Percentiles rank a stretch among this genome's conserved stretches.
Evolutionary conservation across 2,329 filamentous ascomycete species (phyloP).

Genomic region (Nemania sp.): DNA sequence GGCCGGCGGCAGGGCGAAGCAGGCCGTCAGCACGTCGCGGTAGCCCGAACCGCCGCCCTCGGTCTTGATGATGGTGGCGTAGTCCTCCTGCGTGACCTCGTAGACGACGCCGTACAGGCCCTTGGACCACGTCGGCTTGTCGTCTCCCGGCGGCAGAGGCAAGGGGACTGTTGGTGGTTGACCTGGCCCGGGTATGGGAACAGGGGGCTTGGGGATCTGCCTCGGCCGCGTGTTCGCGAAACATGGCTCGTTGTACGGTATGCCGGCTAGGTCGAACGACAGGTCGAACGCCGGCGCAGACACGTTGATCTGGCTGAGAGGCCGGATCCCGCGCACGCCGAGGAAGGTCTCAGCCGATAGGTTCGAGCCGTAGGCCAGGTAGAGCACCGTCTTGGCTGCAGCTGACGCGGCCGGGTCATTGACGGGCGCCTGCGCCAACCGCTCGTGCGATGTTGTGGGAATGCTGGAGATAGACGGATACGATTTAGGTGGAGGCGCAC

Average conservation of each 20-base stretch:
- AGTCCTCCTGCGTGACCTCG: slow-evolving; percentile 84
- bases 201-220: slow-evolving; percentile 51
- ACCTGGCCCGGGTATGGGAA: slow-evolving; percentile 18
- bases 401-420: slow-evolving; percentile 27
- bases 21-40: slow-evolving; percentile 78
- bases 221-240: slow-evolving; percentile 80
- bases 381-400: slow-evolving; percentile 61
- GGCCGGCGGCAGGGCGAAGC: slow-evolving; percentile 66
- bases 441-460: slow-evolving; percentile 43
- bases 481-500: slow-evolving; percentile 4
- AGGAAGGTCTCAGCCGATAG: slow-evolving; percentile 79
- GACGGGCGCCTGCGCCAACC: slow-evolving; percentile 42
- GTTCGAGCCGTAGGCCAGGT: slow-evolving; percentile 92
- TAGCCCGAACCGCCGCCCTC: slow-evolving; percentile 89
- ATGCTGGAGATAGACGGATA: slow-evolving; percentile 40
- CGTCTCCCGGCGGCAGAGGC: slow-evolving; percentile 44
- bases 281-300: slow-evolving; percentile 76
- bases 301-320: slow-evolving; percentile 80
- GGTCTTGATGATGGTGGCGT: slow-evolving; percentile 81
- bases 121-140: slow-evolving; percentile 65
- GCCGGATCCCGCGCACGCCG: slow-evolving; percentile 75
- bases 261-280: slow-evolving; percentile 81
- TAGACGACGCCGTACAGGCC: slow-evolving; percentile 93
- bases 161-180: slow-evolving; percentile 32
- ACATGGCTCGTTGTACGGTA: slow-evolving; percentile 88